Evolutionary conservation across 2,329 filamentous ascomycete genomes (phyloP), one percentile per base, ranked within the genome.

Genomic region (Ascochyta rabiei): DNA sequence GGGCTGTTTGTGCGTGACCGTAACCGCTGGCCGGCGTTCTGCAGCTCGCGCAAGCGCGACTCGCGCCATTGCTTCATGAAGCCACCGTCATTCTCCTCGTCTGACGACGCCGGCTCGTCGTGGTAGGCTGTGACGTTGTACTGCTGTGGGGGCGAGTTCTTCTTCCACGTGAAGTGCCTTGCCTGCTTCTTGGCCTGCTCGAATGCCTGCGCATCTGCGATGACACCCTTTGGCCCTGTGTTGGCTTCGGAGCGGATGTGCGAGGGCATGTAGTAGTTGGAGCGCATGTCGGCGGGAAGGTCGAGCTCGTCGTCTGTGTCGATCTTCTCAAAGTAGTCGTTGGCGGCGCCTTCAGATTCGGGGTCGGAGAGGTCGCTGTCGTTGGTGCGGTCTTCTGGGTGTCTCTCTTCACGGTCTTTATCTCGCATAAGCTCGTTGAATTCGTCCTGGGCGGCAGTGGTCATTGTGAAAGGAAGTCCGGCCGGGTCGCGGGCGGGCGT

Each of bases 1-100:
- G 91, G 91, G 73, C 88, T 93, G 47, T 86, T 88, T 68, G 87
- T 85, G 68, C 89, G 81, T 59, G 82, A 89, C 58, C 64, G 62
- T 81, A 63, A 81, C 75, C 59, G 75, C 82, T 56, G 82, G 79
- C 71, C 87, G 81, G 64, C 79, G 79, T 81, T 91, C 84, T 79
- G 74, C 47, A 98, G 81, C 79, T 98, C 91, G 57, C 85, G 82
- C 71, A 93, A 80, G 54, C 95, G 83, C 48, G 85, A 86, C 76
- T 93, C 87, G 42, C 95, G 86, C 95, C 95, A 99, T 68, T 89
- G 84, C 60, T 86, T 82, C 76, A 98, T 83, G 74, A 98, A 97
- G 19, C 81, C 78, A 63, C 93, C 90, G 63, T 96, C 92, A 58
- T 89, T 88, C 21, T 85, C 81, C 18, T 86, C 83, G 48, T 84